These are phyloP conservation scores for Knufia fluminis DNA, from an alignment of 2,329 filamentous ascomycete species.

Conservation along the genomic window DNA sequence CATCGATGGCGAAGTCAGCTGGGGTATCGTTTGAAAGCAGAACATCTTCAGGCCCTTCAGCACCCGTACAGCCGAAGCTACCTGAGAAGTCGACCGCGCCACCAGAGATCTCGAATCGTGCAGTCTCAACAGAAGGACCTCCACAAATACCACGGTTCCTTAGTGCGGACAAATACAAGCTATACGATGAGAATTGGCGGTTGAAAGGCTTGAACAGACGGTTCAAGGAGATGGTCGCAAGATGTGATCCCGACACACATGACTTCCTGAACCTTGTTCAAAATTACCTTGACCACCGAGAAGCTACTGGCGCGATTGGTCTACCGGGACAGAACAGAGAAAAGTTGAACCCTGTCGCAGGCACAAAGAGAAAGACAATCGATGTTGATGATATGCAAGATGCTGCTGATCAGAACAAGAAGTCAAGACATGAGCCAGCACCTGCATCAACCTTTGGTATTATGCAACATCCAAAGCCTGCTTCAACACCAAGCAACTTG, in stretches of 20 bases:
- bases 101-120: constrained; percentile 11
- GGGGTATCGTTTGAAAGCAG: background rate
- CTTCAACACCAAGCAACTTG: background rate
- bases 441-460: background rate
- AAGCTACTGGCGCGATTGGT: constrained; percentile 29
- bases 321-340: constrained; percentile 22
- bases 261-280: constrained; percentile 30
- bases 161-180: constrained; percentile 18
- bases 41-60: background rate
- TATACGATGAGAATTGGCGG: constrained; percentile 24
- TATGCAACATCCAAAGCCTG: background rate
- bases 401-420: constrained; percentile 20
- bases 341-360: constrained; percentile 11
- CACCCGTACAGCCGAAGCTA: constrained; percentile 3
- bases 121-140: constrained; percentile 20
- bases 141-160: constrained; percentile 16
- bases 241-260: constrained; percentile 26
- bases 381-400: constrained; percentile 15
- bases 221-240: constrained; percentile 28
- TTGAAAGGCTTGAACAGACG: constrained; percentile 29
- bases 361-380: constrained; percentile 26
- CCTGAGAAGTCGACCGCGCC: background rate
- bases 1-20: background rate
- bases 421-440: constrained; percentile 12
- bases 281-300: constrained; percentile 32